Evolutionary conservation across 208 protist genomes (phyloP), one percentile per base, ranked within the genome.

Genomic region (Sergeia podlipaevii): DNA sequence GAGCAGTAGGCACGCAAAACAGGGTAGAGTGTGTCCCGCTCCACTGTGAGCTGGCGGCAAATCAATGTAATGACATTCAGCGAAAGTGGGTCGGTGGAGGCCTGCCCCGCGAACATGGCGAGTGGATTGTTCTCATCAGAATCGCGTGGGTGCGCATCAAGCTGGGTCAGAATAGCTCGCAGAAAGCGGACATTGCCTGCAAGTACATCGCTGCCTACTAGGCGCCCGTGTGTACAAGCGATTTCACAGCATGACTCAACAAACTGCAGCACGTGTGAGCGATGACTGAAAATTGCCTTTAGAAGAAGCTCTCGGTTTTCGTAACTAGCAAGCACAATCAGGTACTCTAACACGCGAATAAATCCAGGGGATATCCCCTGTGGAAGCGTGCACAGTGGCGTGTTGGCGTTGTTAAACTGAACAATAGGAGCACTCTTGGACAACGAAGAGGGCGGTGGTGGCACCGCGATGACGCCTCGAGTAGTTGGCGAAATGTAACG

Each of bases 291-390:
- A 21, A 91, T 66, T 1, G 62, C 65, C 43, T 70, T 70, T 15
- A 91, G 59, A 28, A 86, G 13, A 23, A 72, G 18, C 34, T 87
- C 83, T 0, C 78, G 78, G 50, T 83, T 88, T 5, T 65, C 65
- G 8, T 55, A 41, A 41, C 36, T 75, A 18, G 74, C 47, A 5
- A 80, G 56, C 7, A 27, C 5, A 13, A 85, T 56, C 37, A 87
- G 61, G 66, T 85, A 87, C 48, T 83, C 77, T 17, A 91, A 61
- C 7, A 88, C 56, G 17, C 69, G 74, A 10, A 91, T 68, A 17
- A 91, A 52, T 23, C 60, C 50, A 1, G 80, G 62, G 5, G 83
- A 79, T 27, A 91, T 71, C 47, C 70, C 71, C 26, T 64, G 63
- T 0, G 75, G 74, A 7, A 87, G 66, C 18, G 55, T n/a, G 36